Percentiles rank a stretch among this genome's conserved stretches.
Conservation (phyloP, 2,329 filamentous ascomycete genomes). For the Orbilia oligospora region DNA sequence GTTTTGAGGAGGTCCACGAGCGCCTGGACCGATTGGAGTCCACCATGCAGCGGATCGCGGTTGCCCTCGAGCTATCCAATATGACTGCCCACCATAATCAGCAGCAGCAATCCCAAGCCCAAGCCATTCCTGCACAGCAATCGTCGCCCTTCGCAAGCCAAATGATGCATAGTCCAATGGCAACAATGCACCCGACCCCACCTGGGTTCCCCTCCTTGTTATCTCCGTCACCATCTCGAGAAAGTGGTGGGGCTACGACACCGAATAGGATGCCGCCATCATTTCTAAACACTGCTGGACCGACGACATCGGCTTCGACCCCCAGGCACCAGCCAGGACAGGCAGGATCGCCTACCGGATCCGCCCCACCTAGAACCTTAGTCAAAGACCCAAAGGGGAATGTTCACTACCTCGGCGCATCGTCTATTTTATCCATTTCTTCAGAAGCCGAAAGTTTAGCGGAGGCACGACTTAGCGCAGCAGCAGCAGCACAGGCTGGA, state of each 20-base stretch:
- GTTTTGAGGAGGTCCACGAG: conserved; percentile 64
- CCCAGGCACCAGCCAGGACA: conserved; percentile 40
- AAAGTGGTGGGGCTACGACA: conserved; percentile 52
- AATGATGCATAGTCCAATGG: conserved; percentile 60
- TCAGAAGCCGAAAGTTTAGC: conserved; percentile 63
- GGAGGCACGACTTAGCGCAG: conserved; percentile 61
- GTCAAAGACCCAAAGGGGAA: conserved; percentile 62
- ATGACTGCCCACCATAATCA: conserved; percentile 59
- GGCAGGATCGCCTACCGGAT: conserved; percentile 30
- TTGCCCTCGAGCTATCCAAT: conserved; percentile 62
- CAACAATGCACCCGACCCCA: conserved; percentile 60
- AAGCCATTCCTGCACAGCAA: conserved; percentile 28
- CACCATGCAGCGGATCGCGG: conserved; percentile 61
- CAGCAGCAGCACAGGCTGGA: conserved; percentile 44
- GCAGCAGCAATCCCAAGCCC: conserved; percentile 41
- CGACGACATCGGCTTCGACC: conserved; percentile 30
- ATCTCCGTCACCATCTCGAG: conserved; percentile 57
- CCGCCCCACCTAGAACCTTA: conserved; percentile 45
- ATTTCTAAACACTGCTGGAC: conserved; percentile 43
- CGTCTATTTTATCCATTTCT: conserved; percentile 63
- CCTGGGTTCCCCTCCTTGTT: conserved; percentile 55
- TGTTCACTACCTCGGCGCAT: conserved; percentile 63
- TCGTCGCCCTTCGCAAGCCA: conserved; percentile 41
- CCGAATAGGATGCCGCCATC: conserved; percentile 52
- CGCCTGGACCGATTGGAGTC: conserved; percentile 64